Conservation (phyloP, 2,329 filamentous ascomycete genomes). For the Mycogone perniciosa region DNA sequence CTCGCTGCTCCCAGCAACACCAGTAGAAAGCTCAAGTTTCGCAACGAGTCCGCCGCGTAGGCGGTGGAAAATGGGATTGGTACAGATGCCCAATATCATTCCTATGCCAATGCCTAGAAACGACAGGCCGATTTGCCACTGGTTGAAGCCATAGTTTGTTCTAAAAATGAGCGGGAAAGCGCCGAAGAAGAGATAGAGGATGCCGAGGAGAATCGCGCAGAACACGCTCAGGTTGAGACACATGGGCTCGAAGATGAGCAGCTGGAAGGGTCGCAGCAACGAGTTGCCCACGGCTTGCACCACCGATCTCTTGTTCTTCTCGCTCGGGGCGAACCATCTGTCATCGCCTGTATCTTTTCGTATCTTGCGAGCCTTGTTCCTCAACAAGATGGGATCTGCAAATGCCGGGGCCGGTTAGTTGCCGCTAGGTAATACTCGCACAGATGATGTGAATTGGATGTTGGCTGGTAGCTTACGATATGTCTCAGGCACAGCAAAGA, state of each 20-base stretch:
- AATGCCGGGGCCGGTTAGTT: not conserved
- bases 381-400: conserved; percentile 60
- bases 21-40: conserved; percentile 44
- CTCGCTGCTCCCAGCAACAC: conserved; percentile 56
- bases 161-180: conserved; percentile 77
- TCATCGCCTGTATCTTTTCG: conserved; percentile 73
- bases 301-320: conserved; percentile 65
- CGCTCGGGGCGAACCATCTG: conserved; percentile 69
- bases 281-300: conserved; percentile 51
- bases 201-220: conserved; percentile 77
- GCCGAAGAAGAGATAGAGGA: conserved; percentile 86
- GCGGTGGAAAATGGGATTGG: conserved; percentile 60
- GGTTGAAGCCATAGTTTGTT: conserved; percentile 65
- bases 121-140: conserved; percentile 73
- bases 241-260: conserved; percentile 80
- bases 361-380: conserved; percentile 62
- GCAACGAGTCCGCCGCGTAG: conserved; percentile 53
- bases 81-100: conserved; percentile 57
- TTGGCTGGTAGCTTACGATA: conserved; percentile 47
- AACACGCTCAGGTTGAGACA: conserved; percentile 74
- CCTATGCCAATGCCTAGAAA: conserved; percentile 68
- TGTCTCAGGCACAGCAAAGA: conserved; percentile 77
- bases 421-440: not conserved
- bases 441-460: not conserved
- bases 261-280: conserved; percentile 65